Base-by-base conservation (phyloP, 2,329 filamentous ascomycete species). In the Scortechinia acanthostroma region DNA sequence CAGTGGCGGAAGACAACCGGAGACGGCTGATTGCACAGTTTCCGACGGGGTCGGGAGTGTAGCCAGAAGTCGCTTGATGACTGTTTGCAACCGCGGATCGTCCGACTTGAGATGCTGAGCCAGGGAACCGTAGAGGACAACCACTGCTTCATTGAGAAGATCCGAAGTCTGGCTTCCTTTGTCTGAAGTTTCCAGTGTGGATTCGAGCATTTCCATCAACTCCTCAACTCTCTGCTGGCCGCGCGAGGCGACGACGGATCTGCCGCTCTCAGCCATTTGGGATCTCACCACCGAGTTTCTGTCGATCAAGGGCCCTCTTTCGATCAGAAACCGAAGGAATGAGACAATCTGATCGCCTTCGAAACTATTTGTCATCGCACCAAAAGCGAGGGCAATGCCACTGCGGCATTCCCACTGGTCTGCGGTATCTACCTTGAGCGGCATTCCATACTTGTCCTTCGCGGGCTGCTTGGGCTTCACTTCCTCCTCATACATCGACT, bases 11-110 rank as follows among this genome's bases (percentile, higher is more conserved):
- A 98, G 71, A 55, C 93, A 98, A 57, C 93, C 88, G 3, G 94
- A 90, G 47, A 97, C 91, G 42, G 93, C 93, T 59, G 93, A 96
- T 63, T 98, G 93, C 1, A 98, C 93, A 15, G 88, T 91, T 63
- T 98, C 93, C 0, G 93, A 97, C 21, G 93, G 93, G 13, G 91
- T 97, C 61, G 86, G 93, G 40, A 98, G 71, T 4, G 94, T 96
- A 19, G 82, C 80, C 46, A 98, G 74, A 19, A 98, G 73, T 50
- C 90, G 81, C 53, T 91, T 84, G 43, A 98, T 83, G 42, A 98
- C 93, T 46, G 86, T 82, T 1, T 91, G 89, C 43, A 97, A 80
- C 55, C 94, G 91, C 52, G 80, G 68, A 61, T 98, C 93, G n/a
- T 90, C 89, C 4, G 81, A 66, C 52, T 86, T 80, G 48, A 98